A percentile compares a stretch with the other conserved stretches of the same genome.
Evolutionary conservation across 1,139 yeast species (phyloP).

Genomic region (Komagataea norvegica): DNA sequence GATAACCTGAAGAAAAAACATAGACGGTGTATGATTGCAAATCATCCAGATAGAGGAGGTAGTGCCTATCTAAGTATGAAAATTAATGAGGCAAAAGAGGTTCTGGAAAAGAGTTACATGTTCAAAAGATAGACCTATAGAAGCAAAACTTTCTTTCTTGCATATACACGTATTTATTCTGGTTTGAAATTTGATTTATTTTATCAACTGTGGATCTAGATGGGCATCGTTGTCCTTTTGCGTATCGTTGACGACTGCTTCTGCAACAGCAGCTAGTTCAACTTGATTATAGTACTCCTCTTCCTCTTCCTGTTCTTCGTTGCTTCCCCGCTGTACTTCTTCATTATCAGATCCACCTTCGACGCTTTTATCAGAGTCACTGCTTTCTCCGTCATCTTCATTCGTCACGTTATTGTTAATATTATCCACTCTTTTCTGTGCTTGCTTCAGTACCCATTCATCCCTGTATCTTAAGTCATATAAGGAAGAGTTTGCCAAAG

Average conservation of each 20-base stretch:
- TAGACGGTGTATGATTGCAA: conserved; percentile 57
- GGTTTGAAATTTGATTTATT: not conserved
- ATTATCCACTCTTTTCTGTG: conserved; percentile 18
- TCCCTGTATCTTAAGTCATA: conserved; percentile 40
- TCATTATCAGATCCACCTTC: conserved; percentile 3
- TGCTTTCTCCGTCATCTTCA: conserved; percentile 5
- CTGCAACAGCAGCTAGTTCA: conserved; percentile 25
- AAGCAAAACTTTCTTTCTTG: not conserved
- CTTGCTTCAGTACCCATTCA: conserved; percentile 33
- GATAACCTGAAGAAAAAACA: conserved; percentile 50
- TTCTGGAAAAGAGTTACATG: conserved; percentile 52
- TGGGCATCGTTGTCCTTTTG: conserved; percentile 5
- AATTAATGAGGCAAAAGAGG: conserved; percentile 69
- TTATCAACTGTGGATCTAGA: conserved; percentile 17
- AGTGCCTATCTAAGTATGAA: conserved; percentile 67
- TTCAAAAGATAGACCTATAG: conserved; percentile 14
- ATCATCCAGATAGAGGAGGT: conserved; percentile 79
- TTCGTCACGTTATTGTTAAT: conserved; percentile 4
- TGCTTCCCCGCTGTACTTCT: conserved; percentile 3
- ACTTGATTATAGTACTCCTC: conserved; percentile 18
- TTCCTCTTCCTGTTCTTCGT: conserved; percentile 1
- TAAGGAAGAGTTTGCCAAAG: conserved; percentile 36
- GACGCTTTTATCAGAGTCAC: conserved; percentile 2
- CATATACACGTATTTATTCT: not conserved
- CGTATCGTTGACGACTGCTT: conserved; percentile 20